Evolutionary conservation across 768 basidiomycete genomes (phyloP).

Genomic region (Saitozyma podzolica): DNA sequence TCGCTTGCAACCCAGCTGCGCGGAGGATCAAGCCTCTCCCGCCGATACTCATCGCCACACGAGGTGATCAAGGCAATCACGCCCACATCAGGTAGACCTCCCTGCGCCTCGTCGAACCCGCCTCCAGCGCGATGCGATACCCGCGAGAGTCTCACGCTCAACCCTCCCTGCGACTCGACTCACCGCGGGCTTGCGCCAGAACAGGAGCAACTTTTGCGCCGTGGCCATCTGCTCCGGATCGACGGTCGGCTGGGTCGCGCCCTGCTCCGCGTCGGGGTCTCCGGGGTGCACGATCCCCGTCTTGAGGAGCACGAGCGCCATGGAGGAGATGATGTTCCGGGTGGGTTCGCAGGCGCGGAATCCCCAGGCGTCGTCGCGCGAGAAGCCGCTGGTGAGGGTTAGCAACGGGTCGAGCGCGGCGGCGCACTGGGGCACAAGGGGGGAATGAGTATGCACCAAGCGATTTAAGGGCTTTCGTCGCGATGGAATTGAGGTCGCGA

Average conservation of each 20-base stretch:
- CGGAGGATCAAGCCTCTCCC: too few species aligned
- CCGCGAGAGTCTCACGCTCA: background rate
- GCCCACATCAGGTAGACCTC: too few species aligned
- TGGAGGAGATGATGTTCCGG: constrained; percentile 96
- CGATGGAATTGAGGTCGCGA: background rate
- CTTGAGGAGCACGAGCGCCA: constrained; percentile 94
- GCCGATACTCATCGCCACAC: too few species aligned
- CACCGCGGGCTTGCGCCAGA: constrained; percentile 99
- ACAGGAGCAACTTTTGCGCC: constrained; percentile 91
- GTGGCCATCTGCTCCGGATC: constrained; percentile 94
- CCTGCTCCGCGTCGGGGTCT: constrained; percentile 16
- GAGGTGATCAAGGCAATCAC: too few species aligned
- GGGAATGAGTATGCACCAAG: background rate
- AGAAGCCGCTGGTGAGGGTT: constrained; percentile 71
- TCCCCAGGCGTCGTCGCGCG: constrained; percentile 97
- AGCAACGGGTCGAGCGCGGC: background rate
- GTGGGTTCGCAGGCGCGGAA: constrained; percentile 93
- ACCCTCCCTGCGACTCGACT: constrained; percentile 55
- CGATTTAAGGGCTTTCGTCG: too few species aligned
- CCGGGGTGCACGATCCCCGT: constrained; percentile 80
- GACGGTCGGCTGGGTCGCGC: constrained; percentile 64
- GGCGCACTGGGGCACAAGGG: background rate
- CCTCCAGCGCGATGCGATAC: too few species aligned
- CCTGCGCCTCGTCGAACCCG: too few species aligned
- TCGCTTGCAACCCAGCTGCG: too few species aligned